phyloP scores from a whole-genome alignment of 306 rosid genomes.

The Quercus engelmannii region DNA sequence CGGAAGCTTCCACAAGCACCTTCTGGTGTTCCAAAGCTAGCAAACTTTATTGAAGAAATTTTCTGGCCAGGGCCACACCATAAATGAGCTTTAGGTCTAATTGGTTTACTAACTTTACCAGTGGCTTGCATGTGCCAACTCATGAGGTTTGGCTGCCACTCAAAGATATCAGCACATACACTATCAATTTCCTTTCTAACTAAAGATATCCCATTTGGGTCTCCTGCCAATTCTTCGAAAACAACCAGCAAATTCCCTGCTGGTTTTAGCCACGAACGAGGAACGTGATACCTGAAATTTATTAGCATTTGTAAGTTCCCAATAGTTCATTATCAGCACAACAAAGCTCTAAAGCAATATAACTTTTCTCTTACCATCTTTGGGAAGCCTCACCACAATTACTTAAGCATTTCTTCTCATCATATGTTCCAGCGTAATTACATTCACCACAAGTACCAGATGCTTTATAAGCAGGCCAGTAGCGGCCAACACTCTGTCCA shows the following conservation, averaged over 20 bases:
- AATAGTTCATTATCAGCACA: conserved; percentile 8
- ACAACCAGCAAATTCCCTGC: conserved; percentile 82
- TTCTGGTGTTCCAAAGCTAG: conserved; percentile 93
- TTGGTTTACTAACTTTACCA: conserved; percentile 60
- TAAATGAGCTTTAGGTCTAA: conserved; percentile 84
- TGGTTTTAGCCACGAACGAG: conserved; percentile 89
- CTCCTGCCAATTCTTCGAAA: conserved; percentile 89
- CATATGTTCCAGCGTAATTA: conserved; percentile 68
- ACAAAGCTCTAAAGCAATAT: conserved; percentile 5
- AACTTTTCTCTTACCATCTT: conserved; percentile 64
- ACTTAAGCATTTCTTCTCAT: conserved; percentile 67
- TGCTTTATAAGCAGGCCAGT: conserved; percentile 98
- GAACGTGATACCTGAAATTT: conserved; percentile 87
- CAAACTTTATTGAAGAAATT: conserved; percentile 82
- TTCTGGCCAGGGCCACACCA: conserved; percentile 81
- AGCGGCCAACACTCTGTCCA: conserved; percentile 75
- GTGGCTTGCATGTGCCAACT: conserved; percentile 79
- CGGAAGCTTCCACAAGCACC: conserved; percentile 82
- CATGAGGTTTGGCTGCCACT: conserved; percentile 95
- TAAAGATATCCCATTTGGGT: conserved; percentile 79
- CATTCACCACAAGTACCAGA: conserved; percentile 74
- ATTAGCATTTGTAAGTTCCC: conserved; percentile 17
- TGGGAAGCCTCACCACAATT: conserved; percentile 94
- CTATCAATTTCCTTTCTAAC: conserved; percentile 82
- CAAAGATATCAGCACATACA: conserved; percentile 82